Percentiles rank a stretch among this genome's conserved stretches.
These are phyloP conservation scores for Monilinia polystroma DNA, from an alignment of 2,329 filamentous ascomycete genomes.

Conservation along the genomic window DNA sequence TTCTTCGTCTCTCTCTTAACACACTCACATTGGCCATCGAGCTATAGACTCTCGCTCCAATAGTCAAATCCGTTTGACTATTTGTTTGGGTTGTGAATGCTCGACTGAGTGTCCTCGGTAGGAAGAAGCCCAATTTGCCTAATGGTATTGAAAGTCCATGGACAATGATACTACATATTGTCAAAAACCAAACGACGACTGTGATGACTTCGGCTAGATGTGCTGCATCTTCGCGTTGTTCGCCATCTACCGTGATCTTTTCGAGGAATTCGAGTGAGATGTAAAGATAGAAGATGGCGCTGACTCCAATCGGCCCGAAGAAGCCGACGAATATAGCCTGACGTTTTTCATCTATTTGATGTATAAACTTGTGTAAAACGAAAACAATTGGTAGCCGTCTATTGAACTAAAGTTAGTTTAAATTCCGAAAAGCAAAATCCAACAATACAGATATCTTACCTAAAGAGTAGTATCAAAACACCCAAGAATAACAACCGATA, in stretches of 20 bases:
- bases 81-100: slow-evolving; percentile 35
- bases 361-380: slow-evolving; percentile 70
- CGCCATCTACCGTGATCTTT: slow-evolving; percentile 56
- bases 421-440: slow-evolving; percentile 9
- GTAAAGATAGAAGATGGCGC: slow-evolving; percentile 87
- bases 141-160: slow-evolving; percentile 81
- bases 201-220: slow-evolving; percentile 64
- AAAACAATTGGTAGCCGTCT: slow-evolving; percentile 72
- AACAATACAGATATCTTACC: slow-evolving; percentile 40
- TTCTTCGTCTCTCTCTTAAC: slow-evolving; percentile 7
- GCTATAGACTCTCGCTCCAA: slow-evolving; percentile 5
- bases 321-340: slow-evolving; percentile 88
- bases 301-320: slow-evolving; percentile 90
- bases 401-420: neutral
- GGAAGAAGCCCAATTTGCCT: slow-evolving; percentile 59
- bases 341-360: slow-evolving; percentile 69
- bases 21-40: neutral
- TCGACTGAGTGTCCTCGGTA: slow-evolving; percentile 61
- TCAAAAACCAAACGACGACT: slow-evolving; percentile 82
- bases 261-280: slow-evolving; percentile 73
- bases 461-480: slow-evolving; percentile 71
- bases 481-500: slow-evolving; percentile 72
- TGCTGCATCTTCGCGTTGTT: slow-evolving; percentile 63
- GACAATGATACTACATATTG: slow-evolving; percentile 79
- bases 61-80: slow-evolving; percentile 19